A percentile compares a stretch with the other conserved stretches of the same genome.
Conservation (phyloP, 176 grass and related monocot species). For the Microstegium vimineum region DNA sequence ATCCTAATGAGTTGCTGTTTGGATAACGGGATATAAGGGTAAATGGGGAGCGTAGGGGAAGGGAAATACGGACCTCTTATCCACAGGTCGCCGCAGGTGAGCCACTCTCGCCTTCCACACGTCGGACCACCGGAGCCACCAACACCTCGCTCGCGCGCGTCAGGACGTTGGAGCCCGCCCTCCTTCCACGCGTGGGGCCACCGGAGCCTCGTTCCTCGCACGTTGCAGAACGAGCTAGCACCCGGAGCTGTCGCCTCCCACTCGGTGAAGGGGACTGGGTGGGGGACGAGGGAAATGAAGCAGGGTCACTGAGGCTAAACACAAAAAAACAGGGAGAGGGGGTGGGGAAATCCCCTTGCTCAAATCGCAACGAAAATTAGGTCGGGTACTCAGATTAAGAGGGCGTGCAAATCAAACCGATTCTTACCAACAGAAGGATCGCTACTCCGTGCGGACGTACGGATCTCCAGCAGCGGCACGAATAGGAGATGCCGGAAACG, state of each 20-base stretch:
- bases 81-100: background rate
- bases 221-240: too few species aligned
- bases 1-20: too few species aligned
- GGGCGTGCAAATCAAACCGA: background rate
- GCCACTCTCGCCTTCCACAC: too few species aligned
- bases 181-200: too few species aligned
- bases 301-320: background rate
- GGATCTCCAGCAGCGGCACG: background rate
- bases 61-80: too few species aligned
- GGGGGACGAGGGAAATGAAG: background rate
- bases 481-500: background rate
- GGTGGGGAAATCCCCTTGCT: background rate
- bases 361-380: background rate
- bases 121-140: too few species aligned
- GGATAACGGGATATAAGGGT: too few species aligned
- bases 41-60: too few species aligned
- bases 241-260: too few species aligned
- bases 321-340: background rate
- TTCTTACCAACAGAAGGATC: background rate
- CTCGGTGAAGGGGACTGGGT: background rate
- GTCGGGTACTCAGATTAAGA: background rate
- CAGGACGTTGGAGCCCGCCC: too few species aligned
- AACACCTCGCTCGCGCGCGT: too few species aligned
- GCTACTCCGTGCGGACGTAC: background rate
- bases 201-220: too few species aligned